Base-by-base conservation (phyloP, 2,329 filamentous ascomycete species). In the Aureobasidium sp. region DNA sequence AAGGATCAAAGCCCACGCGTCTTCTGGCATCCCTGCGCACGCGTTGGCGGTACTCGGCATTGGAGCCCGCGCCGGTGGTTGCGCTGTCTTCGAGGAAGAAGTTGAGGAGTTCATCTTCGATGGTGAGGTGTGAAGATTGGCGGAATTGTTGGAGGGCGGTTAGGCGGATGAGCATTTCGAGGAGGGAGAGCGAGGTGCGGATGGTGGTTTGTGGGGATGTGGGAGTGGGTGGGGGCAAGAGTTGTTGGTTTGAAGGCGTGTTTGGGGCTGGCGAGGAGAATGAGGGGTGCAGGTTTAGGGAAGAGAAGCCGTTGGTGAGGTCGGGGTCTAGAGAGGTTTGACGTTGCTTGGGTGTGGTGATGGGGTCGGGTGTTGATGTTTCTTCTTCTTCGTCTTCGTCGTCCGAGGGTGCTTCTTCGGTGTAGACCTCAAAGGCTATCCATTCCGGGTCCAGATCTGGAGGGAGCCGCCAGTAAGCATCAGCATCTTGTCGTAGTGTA, bases 141-240 rank as follows among this genome's bases (percentile, higher is more conserved):
- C 95, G 89, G 72, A 94, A 95, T 75, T 96, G 90, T 70, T 96
- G 92, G 15, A 96, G 82, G 23, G 90, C 90, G 4, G 88, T 86
- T 49, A 96, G 81, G 43, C 93, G 89, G 49, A 96, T 83, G 33
- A 96, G 79, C 78, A 93, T 94, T 73, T 96, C 92, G 58, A 96
- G 82, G 9, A 96, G 82, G 1, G 92, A 96, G 6, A 90, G 78
- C 0, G 84, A 88, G 0, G 85, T 86, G 58, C 82, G 83, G 66
- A 88, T 82, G 67, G 27, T 21, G 19, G 45, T 11, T 33, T 53
- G 57, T 17, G 53, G 57, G 6, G 49, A 9, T 53, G 62, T 64
- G 43, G 23, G 60, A 23, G 29, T 13, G 29, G 29, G 23, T 35
- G 69, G 67, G 13, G 65, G 64, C 19, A 66, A 62, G 7, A 78